Evolutionary conservation across 2,329 filamentous ascomycete species (phyloP), one percentile per base, ranked within the genome.

Genomic region (Endocalyx cinctus): DNA sequence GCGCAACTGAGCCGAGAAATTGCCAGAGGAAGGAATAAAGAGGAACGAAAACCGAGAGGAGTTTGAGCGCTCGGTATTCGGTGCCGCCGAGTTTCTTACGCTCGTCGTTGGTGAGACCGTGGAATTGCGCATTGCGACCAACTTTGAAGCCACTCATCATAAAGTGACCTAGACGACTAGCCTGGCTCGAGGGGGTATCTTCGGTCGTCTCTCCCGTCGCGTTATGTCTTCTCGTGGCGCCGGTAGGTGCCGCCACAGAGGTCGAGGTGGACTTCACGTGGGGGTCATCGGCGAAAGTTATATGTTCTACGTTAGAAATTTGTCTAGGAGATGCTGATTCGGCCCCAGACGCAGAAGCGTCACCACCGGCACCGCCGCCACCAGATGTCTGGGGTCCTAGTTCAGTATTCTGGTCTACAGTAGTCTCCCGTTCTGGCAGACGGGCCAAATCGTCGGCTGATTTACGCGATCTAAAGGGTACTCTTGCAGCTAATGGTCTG

Each of bases 61-160:
- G 55, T 29, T 67, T 67, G 14, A 84, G 64, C 12, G 79, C 78
- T 26, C 74, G 69, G 48, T 83, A 82, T 52, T 84, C 79, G 35
- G 70, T 73, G 1, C 79, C 77, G 17, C 79, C 79, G 0, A 83
- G 61, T 17, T 68, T 62, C 33, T 77, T 70, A 22, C 46, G 47
- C 17, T 54, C 48, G 14, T 52, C 50, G 10, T 29, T 50, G 16
- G 50, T 52, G 16, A 54, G 35, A 11, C 37, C 45, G 27, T 50
- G 48, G 25, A 54, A 52, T 19, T 49, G 48, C 12, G 37, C 39
- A 34, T 52, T 54, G 18, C 50, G 44, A 8, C 50, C 67, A 2
- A 69, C 59, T 5, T 63, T 58, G 33, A 60, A 53, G 6, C 53
- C 47, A 20, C 53, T 51, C 22, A 67, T 46, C 26, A 67, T 59